Percentiles rank a stretch among this genome's conserved stretches.
Conservation (phyloP, 2,329 filamentous ascomycete species). For the Colletotrichum ledebouriae region DNA sequence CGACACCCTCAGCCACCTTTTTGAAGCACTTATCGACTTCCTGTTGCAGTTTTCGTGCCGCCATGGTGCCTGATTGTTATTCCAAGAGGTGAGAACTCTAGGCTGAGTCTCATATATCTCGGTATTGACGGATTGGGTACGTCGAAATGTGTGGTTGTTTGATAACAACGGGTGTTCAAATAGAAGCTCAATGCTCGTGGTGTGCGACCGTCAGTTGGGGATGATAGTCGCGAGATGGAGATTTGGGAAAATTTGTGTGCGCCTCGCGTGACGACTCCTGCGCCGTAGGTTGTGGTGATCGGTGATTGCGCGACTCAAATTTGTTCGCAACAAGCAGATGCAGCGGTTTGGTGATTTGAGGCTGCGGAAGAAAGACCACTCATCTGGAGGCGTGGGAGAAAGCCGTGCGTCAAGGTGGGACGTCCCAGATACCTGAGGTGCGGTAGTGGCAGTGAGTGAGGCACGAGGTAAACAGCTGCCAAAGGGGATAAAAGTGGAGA, state of each 20-base stretch:
- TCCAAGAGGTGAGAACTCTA: conserved; percentile 11
- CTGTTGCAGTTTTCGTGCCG: conserved; percentile 94
- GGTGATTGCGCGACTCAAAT: conserved; percentile 35
- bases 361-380: conserved; percentile 41
- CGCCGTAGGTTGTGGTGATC: conserved; percentile 28
- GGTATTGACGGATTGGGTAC: conserved; percentile 21
- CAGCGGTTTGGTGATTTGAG: conserved; percentile 42
- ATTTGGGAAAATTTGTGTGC: conserved; percentile 9
- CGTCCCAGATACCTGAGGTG: conserved; percentile 10
- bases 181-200: conserved; percentile 25
- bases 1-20: conserved; percentile 93
- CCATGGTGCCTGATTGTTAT: conserved; percentile 72
- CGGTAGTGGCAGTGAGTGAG: conserved; percentile 1
- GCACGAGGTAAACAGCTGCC: neutral
- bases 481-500: neutral
- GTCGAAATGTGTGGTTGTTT: conserved; percentile 24
- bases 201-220: conserved; percentile 6
- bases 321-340: conserved; percentile 30
- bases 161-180: conserved; percentile 22
- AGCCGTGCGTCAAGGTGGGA: conserved; percentile 32
- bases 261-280: conserved; percentile 27
- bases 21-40: conserved; percentile 99
- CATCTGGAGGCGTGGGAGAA: conserved; percentile 23
- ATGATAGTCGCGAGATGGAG: neutral
- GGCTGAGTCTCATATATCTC: conserved; percentile 17